Conservation (phyloP, 1,284 basidiomycete species). For the Inonotus hispidus region DNA sequence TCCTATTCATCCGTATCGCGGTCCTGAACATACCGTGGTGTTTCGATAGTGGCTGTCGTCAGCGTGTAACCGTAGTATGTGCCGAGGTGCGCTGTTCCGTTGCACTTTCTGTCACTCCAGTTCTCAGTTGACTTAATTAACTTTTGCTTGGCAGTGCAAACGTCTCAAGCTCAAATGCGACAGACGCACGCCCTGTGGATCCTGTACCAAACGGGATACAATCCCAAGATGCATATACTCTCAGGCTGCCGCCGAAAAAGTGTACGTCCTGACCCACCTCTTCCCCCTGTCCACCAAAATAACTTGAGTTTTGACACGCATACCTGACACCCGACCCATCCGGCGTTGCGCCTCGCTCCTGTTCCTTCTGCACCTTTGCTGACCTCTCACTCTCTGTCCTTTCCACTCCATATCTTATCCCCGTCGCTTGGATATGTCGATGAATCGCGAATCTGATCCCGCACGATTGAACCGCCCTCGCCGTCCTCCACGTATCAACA, state of each 20-base stretch:
- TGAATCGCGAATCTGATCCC: background rate
- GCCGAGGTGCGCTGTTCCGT: slow-evolving; percentile 53
- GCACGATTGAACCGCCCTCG: background rate
- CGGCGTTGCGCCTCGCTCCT: slow-evolving; percentile 1
- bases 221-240: slow-evolving; percentile 69
- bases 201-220: slow-evolving; percentile 72
- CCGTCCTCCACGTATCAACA: slow-evolving; percentile 24
- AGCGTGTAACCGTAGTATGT: slow-evolving; percentile 75
- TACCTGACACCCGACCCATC: background rate
- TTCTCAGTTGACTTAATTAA: slow-evolving; percentile 14
- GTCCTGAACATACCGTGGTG: background rate
- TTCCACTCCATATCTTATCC: background rate
- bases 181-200: slow-evolving; percentile 65
- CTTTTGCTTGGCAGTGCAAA: slow-evolving; percentile 54
- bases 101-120: background rate
- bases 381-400: background rate
- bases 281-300: background rate
- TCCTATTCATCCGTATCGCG: background rate
- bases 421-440: background rate
- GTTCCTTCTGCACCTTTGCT: background rate
- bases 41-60: slow-evolving; percentile 44
- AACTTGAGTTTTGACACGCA: slow-evolving; percentile 7
- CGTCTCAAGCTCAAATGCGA: slow-evolving; percentile 79
- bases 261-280: slow-evolving; percentile 39
- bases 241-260: slow-evolving; percentile 75